These are phyloP conservation scores for Puccinia polysora DNA, from an alignment of 1,284 basidiomycete species.

Conservation along the genomic window DNA sequence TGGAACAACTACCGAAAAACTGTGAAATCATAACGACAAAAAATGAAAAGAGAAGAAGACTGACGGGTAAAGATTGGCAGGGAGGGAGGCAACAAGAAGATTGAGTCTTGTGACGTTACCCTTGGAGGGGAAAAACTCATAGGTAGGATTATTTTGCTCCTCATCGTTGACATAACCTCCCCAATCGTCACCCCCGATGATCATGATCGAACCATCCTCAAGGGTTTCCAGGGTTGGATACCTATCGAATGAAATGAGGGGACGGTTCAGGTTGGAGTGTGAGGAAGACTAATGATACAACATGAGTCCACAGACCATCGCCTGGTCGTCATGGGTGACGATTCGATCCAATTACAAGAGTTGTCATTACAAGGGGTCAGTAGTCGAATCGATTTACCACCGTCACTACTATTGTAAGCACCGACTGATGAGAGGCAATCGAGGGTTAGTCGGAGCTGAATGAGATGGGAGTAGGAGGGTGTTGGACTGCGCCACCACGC, in stretches of 20 bases:
- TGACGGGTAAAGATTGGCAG: conserved; percentile 76
- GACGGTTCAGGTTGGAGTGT: background rate
- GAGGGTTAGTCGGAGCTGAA: background rate
- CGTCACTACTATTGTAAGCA: conserved; percentile 61
- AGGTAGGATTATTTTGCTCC: conserved; percentile 77
- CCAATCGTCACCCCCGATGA: conserved; percentile 64
- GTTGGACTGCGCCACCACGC: too few relatives aligned
- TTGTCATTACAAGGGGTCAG: conserved; percentile 67
- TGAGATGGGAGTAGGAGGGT: background rate
- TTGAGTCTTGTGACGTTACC: conserved; percentile 62
- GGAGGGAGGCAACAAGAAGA: conserved; percentile 74
- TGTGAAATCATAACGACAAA: background rate
- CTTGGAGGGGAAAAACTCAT: conserved; percentile 73
- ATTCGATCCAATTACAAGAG: conserved; percentile 73
- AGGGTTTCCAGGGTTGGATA: conserved; percentile 64
- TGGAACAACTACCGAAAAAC: background rate
- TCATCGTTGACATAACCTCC: conserved; percentile 79
- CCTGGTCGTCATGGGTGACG: conserved; percentile 67
- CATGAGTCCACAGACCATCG: conserved; percentile 56
- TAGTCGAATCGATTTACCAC: conserved; percentile 61
- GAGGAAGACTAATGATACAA: too few relatives aligned
- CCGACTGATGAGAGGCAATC: conserved; percentile 53
- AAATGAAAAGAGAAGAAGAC: background rate
- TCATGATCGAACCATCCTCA: conserved; percentile 56
- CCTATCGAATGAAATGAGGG: conserved; percentile 54